Percentiles rank a stretch among this genome's conserved stretches.
These are phyloP conservation scores for Adansonia grandidieri DNA, from an alignment of 441 rosid genomes.

Conservation along the genomic window DNA sequence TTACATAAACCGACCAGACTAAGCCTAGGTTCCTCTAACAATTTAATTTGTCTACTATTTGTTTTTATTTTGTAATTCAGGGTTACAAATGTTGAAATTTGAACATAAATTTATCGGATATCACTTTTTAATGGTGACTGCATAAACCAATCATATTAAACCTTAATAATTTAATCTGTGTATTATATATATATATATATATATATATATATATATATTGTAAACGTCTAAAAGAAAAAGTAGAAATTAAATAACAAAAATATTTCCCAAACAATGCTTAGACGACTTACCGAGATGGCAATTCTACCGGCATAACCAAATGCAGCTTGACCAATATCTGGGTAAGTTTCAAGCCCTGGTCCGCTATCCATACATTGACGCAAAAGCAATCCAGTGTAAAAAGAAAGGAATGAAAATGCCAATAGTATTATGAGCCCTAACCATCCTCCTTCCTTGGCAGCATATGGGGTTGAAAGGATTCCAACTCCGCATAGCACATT, in stretches of 20 bases:
- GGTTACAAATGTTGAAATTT: no score
- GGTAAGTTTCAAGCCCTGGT: constrained; percentile 87
- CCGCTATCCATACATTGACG: constrained; percentile 78
- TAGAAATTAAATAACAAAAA: neutral
- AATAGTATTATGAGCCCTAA: constrained; percentile 61
- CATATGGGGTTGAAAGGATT: constrained; percentile 86
- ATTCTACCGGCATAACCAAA: constrained; percentile 77
- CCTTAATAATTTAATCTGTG: no score
- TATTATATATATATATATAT: no score
- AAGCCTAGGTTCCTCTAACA: neutral
- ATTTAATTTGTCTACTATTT: neutral
- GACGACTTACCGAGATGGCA: constrained; percentile 59
- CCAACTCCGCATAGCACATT: constrained; percentile 97
- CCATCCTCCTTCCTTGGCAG: constrained; percentile 98
- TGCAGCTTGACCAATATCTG: constrained; percentile 92
- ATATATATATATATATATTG: no score
- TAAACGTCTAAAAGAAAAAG: neutral
- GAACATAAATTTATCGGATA: no score
- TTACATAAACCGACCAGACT: no score
- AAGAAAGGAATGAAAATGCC: constrained; percentile 68
- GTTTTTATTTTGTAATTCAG: no score
- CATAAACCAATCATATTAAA: no score
- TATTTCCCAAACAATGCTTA: neutral
- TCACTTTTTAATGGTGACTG: no score
- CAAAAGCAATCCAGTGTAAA: constrained; percentile 88